Conservation (phyloP, 805 yeast genomes). For the Lipomyces japonicus region DNA sequence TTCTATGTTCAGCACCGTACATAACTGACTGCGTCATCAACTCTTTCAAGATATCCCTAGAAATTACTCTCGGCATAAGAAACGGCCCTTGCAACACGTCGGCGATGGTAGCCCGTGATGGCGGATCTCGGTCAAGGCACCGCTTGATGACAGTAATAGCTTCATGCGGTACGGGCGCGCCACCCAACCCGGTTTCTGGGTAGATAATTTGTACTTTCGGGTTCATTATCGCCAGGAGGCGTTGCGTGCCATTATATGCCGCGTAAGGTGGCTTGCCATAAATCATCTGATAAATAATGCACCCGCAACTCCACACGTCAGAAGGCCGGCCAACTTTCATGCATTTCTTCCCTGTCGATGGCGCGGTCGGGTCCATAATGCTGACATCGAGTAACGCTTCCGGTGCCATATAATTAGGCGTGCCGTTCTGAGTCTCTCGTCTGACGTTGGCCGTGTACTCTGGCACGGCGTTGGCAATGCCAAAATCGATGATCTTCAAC, state of each 20-base stretch:
- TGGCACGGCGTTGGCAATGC: conserved; percentile 83
- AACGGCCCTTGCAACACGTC: conserved; percentile 62
- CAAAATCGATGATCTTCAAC: conserved; percentile 89
- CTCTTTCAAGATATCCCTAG: conserved; percentile 61
- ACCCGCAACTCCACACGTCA: conserved; percentile 97
- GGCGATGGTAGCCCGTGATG: conserved; percentile 57
- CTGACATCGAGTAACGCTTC: conserved; percentile 75
- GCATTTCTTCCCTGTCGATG: conserved; percentile 41
- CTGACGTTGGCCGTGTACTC: conserved; percentile 88
- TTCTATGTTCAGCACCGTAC: conserved; percentile 52
- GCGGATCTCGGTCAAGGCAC: conserved; percentile 72
- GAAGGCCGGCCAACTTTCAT: conserved; percentile 89
- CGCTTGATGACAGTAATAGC: conserved; percentile 67
- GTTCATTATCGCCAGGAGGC: conserved; percentile 80
- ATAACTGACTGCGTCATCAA: conserved; percentile 72
- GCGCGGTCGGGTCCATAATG: conserved; percentile 36
- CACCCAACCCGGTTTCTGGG: conserved; percentile 60
- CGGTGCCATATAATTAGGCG: conserved; percentile 98
- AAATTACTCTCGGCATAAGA: conserved; percentile 69
- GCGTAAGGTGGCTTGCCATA: conserved; percentile 93
- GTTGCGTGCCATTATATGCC: conserved; percentile 65
- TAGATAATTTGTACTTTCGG: conserved; percentile 69
- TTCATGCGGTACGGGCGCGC: conserved; percentile 60
- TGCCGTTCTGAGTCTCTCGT: conserved; percentile 87
- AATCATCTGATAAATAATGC: conserved; percentile 91